These are phyloP conservation scores for Glycine tomentella DNA, from an alignment of 306 rosid species.

Conservation along the genomic window DNA sequence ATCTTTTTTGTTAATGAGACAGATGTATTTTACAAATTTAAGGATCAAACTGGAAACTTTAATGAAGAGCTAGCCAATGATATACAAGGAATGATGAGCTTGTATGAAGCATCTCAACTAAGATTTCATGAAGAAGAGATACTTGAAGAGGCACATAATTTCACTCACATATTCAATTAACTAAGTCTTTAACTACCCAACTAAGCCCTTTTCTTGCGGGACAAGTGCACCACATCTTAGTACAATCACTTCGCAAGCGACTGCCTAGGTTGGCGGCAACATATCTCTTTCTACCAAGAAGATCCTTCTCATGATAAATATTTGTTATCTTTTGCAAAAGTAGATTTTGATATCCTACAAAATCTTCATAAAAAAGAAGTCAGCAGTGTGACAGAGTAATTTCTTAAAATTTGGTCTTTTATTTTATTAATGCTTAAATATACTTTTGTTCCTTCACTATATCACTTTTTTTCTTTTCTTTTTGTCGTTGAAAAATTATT, in stretches of 20 bases:
- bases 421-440: too few species aligned
- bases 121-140: constrained; percentile 54
- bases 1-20: not conserved
- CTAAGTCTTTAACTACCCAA: not conserved
- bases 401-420: not conserved
- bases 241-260: constrained; percentile 46
- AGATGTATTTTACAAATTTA: constrained; percentile 15
- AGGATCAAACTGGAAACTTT: not conserved
- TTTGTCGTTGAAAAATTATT: too few species aligned
- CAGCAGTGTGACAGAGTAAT: constrained; percentile 42
- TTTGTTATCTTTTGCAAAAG: constrained; percentile 53
- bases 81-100: constrained; percentile 48
- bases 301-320: constrained; percentile 45
- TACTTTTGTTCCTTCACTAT: too few species aligned
- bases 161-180: not conserved
- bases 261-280: constrained; percentile 52
- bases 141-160: constrained; percentile 51
- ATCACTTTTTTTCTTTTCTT: too few species aligned
- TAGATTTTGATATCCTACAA: constrained; percentile 61
- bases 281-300: constrained; percentile 50
- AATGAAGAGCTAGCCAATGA: not conserved
- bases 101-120: constrained; percentile 59
- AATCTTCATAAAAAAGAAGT: constrained; percentile 55
- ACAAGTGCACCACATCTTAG: constrained; percentile 47
- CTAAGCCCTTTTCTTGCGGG: constrained; percentile 41